These are phyloP conservation scores for Tagetes patula DNA, from an alignment of 129 eudicot genomes.

Conservation along the genomic window DNA sequence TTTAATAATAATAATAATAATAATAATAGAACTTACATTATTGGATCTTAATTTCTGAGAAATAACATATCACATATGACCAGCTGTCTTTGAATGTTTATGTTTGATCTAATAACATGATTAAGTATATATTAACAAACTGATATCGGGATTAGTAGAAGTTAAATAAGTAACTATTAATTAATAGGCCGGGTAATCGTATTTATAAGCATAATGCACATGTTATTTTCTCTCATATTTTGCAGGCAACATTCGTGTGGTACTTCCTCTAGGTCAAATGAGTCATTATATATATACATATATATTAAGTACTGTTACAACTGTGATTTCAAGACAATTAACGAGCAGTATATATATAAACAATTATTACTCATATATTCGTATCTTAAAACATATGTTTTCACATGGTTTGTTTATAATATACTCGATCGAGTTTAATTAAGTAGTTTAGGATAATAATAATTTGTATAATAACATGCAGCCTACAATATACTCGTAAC, in stretches of 20 bases:
- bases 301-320: slow-evolving; percentile 12
- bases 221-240: slow-evolving; percentile 12
- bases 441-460: neutral
- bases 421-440: neutral
- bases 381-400: slow-evolving; percentile 10
- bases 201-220: slow-evolving; percentile 4
- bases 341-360: slow-evolving; percentile 5
- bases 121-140: neutral
- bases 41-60: slow-evolving; percentile 9
- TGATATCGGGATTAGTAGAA: slow-evolving; percentile 17
- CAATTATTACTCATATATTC: slow-evolving; percentile 12
- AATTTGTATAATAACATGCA: no score
- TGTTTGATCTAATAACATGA: slow-evolving; percentile 17
- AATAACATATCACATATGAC: slow-evolving; percentile 13
- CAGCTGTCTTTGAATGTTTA: slow-evolving; percentile 30
- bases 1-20: no score
- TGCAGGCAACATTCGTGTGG: slow-evolving; percentile 34
- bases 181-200: neutral
- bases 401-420: slow-evolving; percentile 1
- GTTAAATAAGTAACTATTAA: neutral
- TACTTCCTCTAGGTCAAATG: slow-evolving; percentile 30
- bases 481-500: no score
- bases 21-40: neutral
- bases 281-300: neutral
- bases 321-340: slow-evolving; percentile 16